These are phyloP conservation scores for Neckera pumila DNA, from an alignment of 225 moss, liverwort and hornwort genomes.

Conservation along the genomic window DNA sequence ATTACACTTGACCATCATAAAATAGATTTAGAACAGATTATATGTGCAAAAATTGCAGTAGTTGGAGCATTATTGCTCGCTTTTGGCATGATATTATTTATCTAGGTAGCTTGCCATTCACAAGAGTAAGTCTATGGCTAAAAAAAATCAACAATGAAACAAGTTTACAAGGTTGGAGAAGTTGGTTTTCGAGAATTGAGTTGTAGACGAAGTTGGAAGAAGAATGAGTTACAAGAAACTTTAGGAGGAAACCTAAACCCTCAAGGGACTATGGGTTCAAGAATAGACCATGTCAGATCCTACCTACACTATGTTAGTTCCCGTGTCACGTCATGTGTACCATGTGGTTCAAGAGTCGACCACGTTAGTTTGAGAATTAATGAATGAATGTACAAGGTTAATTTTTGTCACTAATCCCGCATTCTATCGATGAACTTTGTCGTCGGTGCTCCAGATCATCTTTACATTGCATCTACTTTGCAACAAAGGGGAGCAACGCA, in stretches of 20 bases:
- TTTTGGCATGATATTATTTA: neutral
- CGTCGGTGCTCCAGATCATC: too few relatives aligned
- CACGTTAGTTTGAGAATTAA: too few relatives aligned
- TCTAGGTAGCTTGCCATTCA: neutral
- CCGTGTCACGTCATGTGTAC: too few relatives aligned
- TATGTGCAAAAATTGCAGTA: neutral
- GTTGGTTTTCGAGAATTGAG: neutral
- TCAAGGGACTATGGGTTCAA: fast-evolving
- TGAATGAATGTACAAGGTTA: too few relatives aligned
- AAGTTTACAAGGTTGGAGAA: neutral
- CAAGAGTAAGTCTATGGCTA: neutral
- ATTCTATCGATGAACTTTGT: too few relatives aligned
- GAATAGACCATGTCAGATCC: too few relatives aligned
- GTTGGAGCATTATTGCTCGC: neutral
- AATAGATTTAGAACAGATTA: neutral
- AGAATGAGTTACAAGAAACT: neutral
- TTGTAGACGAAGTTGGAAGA: neutral
- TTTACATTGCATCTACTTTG: too few relatives aligned
- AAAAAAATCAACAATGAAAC: neutral
- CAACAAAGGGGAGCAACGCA: too few relatives aligned
- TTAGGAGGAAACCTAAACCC: neutral
- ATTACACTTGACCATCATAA: neutral
- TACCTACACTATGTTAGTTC: too few relatives aligned
- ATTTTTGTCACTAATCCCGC: too few relatives aligned
- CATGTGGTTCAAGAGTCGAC: too few relatives aligned